A percentile compares a stretch with the other conserved stretches of the same genome.
Evolutionary conservation across 2,329 filamentous ascomycete species (phyloP).

Genomic region (Epichloe typhina): DNA sequence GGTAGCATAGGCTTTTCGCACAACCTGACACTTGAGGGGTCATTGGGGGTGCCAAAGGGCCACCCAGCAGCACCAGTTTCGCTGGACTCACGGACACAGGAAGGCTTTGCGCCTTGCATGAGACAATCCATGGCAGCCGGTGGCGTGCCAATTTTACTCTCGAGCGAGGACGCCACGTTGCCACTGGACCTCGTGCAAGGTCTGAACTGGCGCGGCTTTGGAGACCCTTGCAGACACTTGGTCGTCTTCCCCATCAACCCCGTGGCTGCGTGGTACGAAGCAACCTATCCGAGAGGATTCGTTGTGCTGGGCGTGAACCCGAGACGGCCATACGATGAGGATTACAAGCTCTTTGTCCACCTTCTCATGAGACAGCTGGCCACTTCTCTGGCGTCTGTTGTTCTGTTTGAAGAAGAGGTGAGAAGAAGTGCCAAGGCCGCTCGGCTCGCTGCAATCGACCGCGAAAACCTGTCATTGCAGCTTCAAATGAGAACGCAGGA

Average conservation of each 20-base stretch:
- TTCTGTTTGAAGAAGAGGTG: conserved; percentile 59
- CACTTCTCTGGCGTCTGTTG: conserved; percentile 56
- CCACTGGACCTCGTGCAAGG: conserved; percentile 44
- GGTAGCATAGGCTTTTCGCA: conserved; percentile 48
- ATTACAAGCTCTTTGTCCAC: conserved; percentile 55
- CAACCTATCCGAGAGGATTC: conserved; percentile 39
- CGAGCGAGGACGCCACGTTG: conserved; percentile 37
- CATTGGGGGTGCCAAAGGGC: conserved; percentile 29
- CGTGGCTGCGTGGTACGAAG: conserved; percentile 5
- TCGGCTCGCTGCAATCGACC: conserved; percentile 3
- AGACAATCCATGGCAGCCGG: conserved; percentile 24
- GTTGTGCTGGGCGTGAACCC: conserved; percentile 60
- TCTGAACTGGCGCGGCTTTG: conserved; percentile 49
- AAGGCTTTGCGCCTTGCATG: conserved; percentile 26
- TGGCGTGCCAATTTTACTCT: conserved; percentile 25
- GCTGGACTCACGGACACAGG: conserved; percentile 23
- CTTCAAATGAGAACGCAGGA: conserved; percentile 6
- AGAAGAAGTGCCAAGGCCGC: conserved; percentile 33
- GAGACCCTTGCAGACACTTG: conserved; percentile 49
- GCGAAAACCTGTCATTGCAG: conserved; percentile 5
- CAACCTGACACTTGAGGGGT: conserved; percentile 36
- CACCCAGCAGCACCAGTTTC: conserved; percentile 28
- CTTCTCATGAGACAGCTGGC: conserved; percentile 43
- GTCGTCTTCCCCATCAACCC: conserved; percentile 52
- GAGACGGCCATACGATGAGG: conserved; percentile 57